These are phyloP conservation scores for Eucalyptus pauciflora DNA, from an alignment of 345 rosid genomes.

Conservation along the genomic window DNA sequence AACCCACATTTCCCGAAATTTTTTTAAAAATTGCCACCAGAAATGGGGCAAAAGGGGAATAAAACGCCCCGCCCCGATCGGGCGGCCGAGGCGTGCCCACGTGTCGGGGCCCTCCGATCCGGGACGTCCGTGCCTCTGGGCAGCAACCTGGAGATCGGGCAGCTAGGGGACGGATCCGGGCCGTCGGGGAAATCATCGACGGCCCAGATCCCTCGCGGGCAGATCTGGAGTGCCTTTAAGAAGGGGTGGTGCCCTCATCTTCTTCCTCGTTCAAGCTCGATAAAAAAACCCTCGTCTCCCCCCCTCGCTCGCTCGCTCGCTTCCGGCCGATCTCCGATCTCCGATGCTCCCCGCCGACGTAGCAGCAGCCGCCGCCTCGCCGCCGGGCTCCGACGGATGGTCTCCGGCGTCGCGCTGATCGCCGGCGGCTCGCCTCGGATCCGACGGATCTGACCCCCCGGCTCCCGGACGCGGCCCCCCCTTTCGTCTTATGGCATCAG, in stretches of 20 bases:
- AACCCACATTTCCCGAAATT: background rate
- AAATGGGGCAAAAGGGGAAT: background rate
- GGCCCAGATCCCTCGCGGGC: constrained; percentile 17
- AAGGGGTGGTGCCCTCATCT: background rate
- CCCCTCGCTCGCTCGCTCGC: background rate
- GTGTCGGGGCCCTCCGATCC: background rate
- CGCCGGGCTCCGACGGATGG: background rate
- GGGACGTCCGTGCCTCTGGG: background rate
- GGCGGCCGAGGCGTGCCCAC: background rate
- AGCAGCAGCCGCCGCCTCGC: background rate
- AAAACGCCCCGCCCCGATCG: background rate
- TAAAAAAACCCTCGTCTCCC: background rate
- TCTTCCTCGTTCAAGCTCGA: background rate
- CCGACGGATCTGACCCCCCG: background rate
- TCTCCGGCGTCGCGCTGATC: background rate
- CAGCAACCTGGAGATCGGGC: background rate
- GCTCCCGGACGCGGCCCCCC: background rate
- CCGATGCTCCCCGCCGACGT: background rate
- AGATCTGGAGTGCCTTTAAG: constrained; percentile 32
- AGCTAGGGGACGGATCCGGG: background rate
- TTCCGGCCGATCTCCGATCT: background rate
- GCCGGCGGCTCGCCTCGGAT: constrained; percentile 2
- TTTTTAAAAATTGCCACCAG: background rate
- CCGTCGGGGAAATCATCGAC: constrained; percentile 12
- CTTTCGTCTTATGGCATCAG: constrained; percentile 14